Evolutionary conservation across 2,329 filamentous ascomycete genomes (phyloP).

Genomic region (Lasiodiplodia theobromae): DNA sequence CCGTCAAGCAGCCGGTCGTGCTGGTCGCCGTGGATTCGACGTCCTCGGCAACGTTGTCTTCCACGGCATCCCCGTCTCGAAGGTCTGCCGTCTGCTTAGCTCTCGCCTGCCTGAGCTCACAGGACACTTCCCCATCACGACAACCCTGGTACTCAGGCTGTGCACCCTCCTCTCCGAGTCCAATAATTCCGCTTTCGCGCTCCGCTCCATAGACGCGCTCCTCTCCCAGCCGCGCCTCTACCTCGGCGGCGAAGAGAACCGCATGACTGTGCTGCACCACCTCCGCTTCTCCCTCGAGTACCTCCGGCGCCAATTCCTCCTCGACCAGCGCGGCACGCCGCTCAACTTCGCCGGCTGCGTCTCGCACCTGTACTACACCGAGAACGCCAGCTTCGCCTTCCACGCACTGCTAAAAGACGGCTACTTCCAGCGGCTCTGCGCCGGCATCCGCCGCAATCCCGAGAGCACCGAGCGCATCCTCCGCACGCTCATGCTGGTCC

Average conservation of each 20-base stretch:
- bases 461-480: slow-evolving; percentile 58
- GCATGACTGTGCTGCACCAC: slow-evolving; percentile 75
- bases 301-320: slow-evolving; percentile 70
- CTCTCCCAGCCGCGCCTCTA: slow-evolving; percentile 74
- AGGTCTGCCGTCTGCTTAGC: slow-evolving; percentile 73
- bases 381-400: slow-evolving; percentile 78
- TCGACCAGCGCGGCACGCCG: slow-evolving; percentile 67
- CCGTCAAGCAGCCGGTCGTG: slow-evolving; percentile 77
- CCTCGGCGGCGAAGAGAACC: slow-evolving; percentile 71
- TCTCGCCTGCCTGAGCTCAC: slow-evolving; percentile 76
- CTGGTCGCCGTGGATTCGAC: slow-evolving; percentile 81
- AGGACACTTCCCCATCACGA: slow-evolving; percentile 80
- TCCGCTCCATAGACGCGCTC: slow-evolving; percentile 68
- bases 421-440: slow-evolving; percentile 72
- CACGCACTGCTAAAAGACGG: slow-evolving; percentile 75
- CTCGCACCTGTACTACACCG: slow-evolving; percentile 77
- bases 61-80: slow-evolving; percentile 66
- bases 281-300: slow-evolving; percentile 84
- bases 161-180: slow-evolving; percentile 73
- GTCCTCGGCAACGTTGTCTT: slow-evolving; percentile 83
- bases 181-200: slow-evolving; percentile 67
- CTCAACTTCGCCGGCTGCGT: slow-evolving; percentile 76
- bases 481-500: slow-evolving; percentile 69
- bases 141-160: slow-evolving; percentile 72
- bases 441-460: slow-evolving; percentile 59